Percentiles rank a stretch among this genome's conserved stretches.
Conservation (phyloP, 108 stramenopile genomes). For the Aurantiochytrium sp. region DNA sequence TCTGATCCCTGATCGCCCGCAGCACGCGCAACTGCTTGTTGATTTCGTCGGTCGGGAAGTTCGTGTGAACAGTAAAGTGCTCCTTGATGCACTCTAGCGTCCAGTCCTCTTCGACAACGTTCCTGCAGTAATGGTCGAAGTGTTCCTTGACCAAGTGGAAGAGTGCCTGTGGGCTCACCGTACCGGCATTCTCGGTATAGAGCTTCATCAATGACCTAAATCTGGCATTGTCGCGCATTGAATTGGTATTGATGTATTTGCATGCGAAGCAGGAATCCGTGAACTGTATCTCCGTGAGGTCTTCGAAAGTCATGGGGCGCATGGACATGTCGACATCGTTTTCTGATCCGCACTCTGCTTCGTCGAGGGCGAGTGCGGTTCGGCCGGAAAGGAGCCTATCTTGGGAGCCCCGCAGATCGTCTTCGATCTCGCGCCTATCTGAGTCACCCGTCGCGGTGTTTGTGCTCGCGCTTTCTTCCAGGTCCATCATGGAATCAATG, state of each 20-base stretch:
- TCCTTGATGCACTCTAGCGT: background rate
- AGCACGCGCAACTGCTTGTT: background rate
- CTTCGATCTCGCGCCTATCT: no score
- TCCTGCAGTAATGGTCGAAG: background rate
- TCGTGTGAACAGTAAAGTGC: background rate
- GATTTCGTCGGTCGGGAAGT: background rate
- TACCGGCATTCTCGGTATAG: background rate
- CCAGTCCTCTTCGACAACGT: background rate
- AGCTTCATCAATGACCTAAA: background rate
- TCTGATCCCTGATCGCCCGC: background rate
- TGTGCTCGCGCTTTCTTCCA: no score
- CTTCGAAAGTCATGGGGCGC: background rate
- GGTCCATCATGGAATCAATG: no score
- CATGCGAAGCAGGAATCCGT: background rate
- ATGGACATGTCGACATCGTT: no score
- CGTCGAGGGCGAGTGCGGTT: no score
- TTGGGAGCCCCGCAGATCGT: no score
- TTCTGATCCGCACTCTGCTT: no score
- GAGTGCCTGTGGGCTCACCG: background rate
- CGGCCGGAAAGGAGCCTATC: no score
- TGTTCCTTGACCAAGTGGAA: background rate
- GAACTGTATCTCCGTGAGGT: background rate
- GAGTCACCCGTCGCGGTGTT: no score
- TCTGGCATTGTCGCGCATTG: background rate
- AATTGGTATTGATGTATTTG: background rate